phyloP scores from a whole-genome alignment of 371 early-diverging fungal genomes.

The Batrachochytrium dendrobatidis region DNA sequence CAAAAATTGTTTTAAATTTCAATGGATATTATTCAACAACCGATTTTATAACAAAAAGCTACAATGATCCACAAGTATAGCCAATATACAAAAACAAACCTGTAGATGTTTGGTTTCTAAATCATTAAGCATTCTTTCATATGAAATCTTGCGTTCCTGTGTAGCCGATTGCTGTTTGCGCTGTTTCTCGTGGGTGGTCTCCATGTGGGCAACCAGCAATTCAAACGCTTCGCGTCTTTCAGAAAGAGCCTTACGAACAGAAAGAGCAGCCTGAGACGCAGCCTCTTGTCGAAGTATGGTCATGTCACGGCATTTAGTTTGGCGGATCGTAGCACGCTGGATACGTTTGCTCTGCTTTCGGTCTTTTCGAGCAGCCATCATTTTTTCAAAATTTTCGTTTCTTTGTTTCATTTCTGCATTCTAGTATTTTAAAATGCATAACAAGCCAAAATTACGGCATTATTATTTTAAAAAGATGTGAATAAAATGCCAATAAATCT shows the following conservation, averaged over 20 bases:
- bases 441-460: neutral
- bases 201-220: constrained; percentile 12
- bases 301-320: constrained; percentile 17
- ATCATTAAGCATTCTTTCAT: constrained; percentile 18
- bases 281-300: constrained; percentile 16
- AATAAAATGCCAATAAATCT: too few species aligned
- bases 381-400: neutral
- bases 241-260: constrained; percentile 6
- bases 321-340: constrained; percentile 16
- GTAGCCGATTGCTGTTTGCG: constrained; percentile 14
- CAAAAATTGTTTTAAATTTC: neutral
- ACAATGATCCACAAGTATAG: neutral
- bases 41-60: neutral
- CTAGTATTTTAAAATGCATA: neutral
- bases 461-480: neutral
- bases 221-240: constrained; percentile 16
- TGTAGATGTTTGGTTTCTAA: constrained; percentile 24
- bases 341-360: constrained; percentile 18
- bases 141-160: constrained; percentile 23
- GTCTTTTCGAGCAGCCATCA: constrained; percentile 12
- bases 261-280: constrained; percentile 3
- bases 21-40: neutral
- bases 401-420: neutral
- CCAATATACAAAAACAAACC: neutral
- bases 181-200: constrained; percentile 24